These are phyloP conservation scores for Exophiala spinifera DNA, from an alignment of 2,329 filamentous ascomycete genomes.

Conservation along the genomic window DNA sequence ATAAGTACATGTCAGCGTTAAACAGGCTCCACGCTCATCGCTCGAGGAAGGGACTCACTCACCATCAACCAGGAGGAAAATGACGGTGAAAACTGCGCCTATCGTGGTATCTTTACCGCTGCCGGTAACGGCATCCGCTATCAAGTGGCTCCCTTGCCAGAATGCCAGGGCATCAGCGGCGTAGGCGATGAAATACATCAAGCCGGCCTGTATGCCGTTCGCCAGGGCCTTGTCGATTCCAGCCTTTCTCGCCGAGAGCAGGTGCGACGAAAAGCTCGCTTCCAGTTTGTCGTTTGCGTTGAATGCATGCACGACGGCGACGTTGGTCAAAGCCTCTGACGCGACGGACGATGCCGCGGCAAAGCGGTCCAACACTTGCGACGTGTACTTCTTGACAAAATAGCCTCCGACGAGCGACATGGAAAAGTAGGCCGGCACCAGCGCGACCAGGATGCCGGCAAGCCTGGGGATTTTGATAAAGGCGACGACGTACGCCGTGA, in stretches of 20 bases:
- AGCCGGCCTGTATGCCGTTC: slow-evolving; percentile 33
- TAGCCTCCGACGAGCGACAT: slow-evolving; percentile 46
- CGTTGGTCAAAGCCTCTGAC: slow-evolving; percentile 50
- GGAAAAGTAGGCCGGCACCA: slow-evolving; percentile 46
- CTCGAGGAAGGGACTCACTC: slow-evolving; percentile 4
- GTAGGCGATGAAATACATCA: slow-evolving; percentile 35
- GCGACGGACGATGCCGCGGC: slow-evolving; percentile 59
- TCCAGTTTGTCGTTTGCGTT: slow-evolving; percentile 53
- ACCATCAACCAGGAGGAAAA: slow-evolving; percentile 52
- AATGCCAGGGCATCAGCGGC: slow-evolving; percentile 35
- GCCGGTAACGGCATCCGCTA: slow-evolving; percentile 37
- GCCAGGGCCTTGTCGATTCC: slow-evolving; percentile 33
- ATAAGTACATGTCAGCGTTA: background rate
- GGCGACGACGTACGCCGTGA: slow-evolving; percentile 49
- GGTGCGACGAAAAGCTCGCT: slow-evolving; percentile 31
- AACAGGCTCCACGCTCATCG: background rate
- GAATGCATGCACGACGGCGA: slow-evolving; percentile 50
- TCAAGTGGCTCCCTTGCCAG: slow-evolving; percentile 48
- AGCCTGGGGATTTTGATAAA: slow-evolving; percentile 48
- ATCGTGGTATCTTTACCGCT: slow-evolving; percentile 37
- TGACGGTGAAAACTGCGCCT: slow-evolving; percentile 53
- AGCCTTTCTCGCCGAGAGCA: slow-evolving; percentile 30
- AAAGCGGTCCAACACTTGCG: slow-evolving; percentile 49
- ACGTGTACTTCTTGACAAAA: slow-evolving; percentile 45
- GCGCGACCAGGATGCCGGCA: slow-evolving; percentile 45